Percentiles rank a stretch among this genome's conserved stretches.
Conservation (phyloP, 495 filamentous ascomycete species). For the Penicillium silybi region DNA sequence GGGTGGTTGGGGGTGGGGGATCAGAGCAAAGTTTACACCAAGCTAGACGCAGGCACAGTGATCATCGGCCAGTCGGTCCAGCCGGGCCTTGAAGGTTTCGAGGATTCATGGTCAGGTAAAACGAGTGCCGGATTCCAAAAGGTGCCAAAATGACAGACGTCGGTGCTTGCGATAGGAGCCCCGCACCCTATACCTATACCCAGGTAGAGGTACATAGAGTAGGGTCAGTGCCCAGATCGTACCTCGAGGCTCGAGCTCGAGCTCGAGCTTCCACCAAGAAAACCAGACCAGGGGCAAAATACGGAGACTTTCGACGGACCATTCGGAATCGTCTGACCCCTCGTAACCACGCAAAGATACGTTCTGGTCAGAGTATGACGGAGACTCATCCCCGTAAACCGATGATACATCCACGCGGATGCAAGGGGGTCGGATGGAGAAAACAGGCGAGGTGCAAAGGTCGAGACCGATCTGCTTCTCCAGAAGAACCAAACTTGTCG, state of each 20-base stretch:
- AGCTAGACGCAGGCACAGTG: slow-evolving; percentile 18
- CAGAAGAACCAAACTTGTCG: slow-evolving; percentile 12
- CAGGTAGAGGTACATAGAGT: not conserved
- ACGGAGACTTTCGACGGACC: slow-evolving; percentile 17
- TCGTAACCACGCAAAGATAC: slow-evolving; percentile 15
- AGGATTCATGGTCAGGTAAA: not conserved
- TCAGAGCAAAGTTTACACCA: slow-evolving; percentile 1
- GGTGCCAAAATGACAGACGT: not conserved
- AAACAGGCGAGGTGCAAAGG: not conserved
- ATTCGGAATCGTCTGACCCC: slow-evolving; percentile 20
- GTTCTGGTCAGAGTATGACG: slow-evolving; percentile 24
- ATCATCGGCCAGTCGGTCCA: slow-evolving; percentile 18
- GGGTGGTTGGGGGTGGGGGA: not conserved
- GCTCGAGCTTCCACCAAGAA: not conserved
- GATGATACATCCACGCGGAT: slow-evolving; percentile 16
- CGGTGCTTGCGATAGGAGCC: not conserved
- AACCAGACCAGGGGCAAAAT: not conserved
- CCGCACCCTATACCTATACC: not conserved
- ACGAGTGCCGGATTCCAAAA: not conserved
- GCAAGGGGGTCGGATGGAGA: slow-evolving; percentile 12
- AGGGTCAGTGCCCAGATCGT: slow-evolving; percentile 2
- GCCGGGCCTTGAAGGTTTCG: slow-evolving; percentile 20
- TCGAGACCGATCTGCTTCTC: slow-evolving; percentile 8
- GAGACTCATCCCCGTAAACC: not conserved
- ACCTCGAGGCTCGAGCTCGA: slow-evolving; percentile 1